phyloP scores from a whole-genome alignment of 2,329 filamentous ascomycete species.

The Colletotrichum liriopes region DNA sequence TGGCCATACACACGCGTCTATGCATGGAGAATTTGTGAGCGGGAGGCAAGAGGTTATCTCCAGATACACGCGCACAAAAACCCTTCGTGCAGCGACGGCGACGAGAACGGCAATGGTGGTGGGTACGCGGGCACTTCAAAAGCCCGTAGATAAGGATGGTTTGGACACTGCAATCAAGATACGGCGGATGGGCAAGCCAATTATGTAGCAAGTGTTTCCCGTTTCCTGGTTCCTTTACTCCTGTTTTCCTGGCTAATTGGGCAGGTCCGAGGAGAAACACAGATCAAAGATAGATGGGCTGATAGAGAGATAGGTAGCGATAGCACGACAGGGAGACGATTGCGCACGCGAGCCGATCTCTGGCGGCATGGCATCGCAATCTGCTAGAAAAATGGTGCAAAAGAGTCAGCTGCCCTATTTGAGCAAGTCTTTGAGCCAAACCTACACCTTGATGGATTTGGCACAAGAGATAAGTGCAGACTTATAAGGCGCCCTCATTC shows the following conservation, averaged over 20 bases:
- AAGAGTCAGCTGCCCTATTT: constrained; percentile 41
- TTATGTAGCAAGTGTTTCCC: constrained; percentile 11
- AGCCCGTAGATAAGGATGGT: constrained; percentile 10
- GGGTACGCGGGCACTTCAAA: not conserved
- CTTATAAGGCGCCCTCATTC: constrained; percentile 30
- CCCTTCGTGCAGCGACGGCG: not conserved
- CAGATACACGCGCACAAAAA: constrained; percentile 11
- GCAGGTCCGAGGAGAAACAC: constrained; percentile 41
- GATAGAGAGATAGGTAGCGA: constrained; percentile 18
- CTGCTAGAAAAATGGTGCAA: constrained; percentile 39
- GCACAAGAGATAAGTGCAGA: constrained; percentile 39
- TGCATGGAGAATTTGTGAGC: constrained; percentile 11
- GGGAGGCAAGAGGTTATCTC: constrained; percentile 9
- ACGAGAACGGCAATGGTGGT: not conserved
- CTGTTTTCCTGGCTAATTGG: constrained; percentile 22
- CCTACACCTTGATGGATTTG: constrained; percentile 21
- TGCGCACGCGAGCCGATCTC: constrained; percentile 40
- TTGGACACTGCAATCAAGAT: not conserved
- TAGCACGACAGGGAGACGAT: constrained; percentile 40
- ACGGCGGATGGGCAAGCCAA: constrained; percentile 22
- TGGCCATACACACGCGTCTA: constrained; percentile 7
- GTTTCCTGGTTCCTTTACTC: not conserved
- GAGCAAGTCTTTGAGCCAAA: constrained; percentile 31
- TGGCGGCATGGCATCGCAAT: constrained; percentile 41
- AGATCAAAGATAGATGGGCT: constrained; percentile 26